These are phyloP conservation scores for Solanum hybrid DNA, from an alignment of 305 asterid species.

Conservation along the genomic window DNA sequence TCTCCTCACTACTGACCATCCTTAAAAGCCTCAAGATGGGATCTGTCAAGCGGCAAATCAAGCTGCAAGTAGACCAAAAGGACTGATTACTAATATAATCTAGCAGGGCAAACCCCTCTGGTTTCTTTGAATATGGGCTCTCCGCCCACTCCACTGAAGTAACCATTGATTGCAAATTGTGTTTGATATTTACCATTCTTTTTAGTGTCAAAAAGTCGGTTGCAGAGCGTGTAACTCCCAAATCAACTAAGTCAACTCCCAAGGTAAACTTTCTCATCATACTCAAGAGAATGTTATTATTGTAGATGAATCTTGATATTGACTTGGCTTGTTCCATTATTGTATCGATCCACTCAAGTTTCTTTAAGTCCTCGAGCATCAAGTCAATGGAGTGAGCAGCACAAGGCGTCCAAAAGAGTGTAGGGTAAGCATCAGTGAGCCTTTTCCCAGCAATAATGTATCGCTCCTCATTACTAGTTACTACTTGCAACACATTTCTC, in stretches of 20 bases:
- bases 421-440: conserved; percentile 54
- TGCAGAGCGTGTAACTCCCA: conserved; percentile 43
- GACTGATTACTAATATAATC: conserved; percentile 45
- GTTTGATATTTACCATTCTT: conserved; percentile 57
- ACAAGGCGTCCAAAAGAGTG: conserved; percentile 89
- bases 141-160: conserved; percentile 94
- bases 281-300: conserved; percentile 42
- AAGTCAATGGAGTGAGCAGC: conserved; percentile 63
- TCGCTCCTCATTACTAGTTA: conserved; percentile 61
- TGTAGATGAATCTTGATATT: conserved; percentile 63
- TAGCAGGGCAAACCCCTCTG: conserved; percentile 40
- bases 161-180: conserved; percentile 74
- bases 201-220: conserved; percentile 69
- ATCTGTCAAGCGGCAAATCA: conserved; percentile 38
- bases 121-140: conserved; percentile 58
- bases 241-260: conserved; percentile 73
- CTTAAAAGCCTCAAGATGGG: conserved; percentile 65
- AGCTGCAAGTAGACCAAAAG: conserved; percentile 63
- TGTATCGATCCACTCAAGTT: conserved; percentile 43
- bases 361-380: conserved; percentile 65
- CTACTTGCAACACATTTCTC: conserved; percentile 67
- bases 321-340: conserved; percentile 70
- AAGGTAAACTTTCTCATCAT: conserved; percentile 77
- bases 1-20: conserved; percentile 62
- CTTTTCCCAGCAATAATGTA: conserved; percentile 66